Conservation (phyloP, 2,329 filamentous ascomycete genomes). For the Rugonectria rugulosa region DNA sequence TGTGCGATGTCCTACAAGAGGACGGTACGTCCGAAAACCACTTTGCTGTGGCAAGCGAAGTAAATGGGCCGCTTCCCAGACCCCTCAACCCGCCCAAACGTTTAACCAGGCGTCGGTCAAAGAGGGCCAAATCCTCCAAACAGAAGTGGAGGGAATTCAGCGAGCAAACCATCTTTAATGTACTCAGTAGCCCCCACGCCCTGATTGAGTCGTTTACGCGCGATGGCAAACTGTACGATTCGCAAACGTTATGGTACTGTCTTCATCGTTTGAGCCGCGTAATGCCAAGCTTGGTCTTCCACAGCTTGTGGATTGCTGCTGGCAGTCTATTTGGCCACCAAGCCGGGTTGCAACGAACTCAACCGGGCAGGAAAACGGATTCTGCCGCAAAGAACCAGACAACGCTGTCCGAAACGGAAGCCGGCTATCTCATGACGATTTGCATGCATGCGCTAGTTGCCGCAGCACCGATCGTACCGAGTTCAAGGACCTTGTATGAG, state of each 20-base stretch:
- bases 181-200: conserved; percentile 64
- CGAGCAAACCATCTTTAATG: conserved; percentile 70
- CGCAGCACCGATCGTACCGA: conserved; percentile 58
- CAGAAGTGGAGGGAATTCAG: conserved; percentile 67
- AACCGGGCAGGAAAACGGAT: conserved; percentile 44
- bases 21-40: conserved; percentile 62
- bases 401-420: conserved; percentile 56
- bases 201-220: conserved; percentile 65
- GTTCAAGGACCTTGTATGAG: conserved; percentile 60
- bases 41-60: conserved; percentile 12
- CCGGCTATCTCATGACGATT: conserved; percentile 63
- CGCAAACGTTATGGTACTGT: conserved; percentile 68
- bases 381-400: conserved; percentile 46
- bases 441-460: conserved; percentile 70
- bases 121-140: conserved; percentile 23
- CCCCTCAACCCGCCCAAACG: conserved; percentile 23
- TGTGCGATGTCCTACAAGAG: conserved; percentile 67
- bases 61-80: conserved; percentile 14
- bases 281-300: conserved; percentile 65
- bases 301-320: conserved; percentile 70
- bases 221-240: conserved; percentile 62
- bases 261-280: conserved; percentile 66
- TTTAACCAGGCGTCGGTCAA: conserved; percentile 17
- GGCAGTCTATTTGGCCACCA: conserved; percentile 66
- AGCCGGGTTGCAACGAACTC: conserved; percentile 50